A percentile compares a stretch with the other conserved stretches of the same genome.
These are phyloP conservation scores for Aspergillus incahuasiensis DNA, from an alignment of 495 filamentous ascomycete genomes.

Conservation along the genomic window DNA sequence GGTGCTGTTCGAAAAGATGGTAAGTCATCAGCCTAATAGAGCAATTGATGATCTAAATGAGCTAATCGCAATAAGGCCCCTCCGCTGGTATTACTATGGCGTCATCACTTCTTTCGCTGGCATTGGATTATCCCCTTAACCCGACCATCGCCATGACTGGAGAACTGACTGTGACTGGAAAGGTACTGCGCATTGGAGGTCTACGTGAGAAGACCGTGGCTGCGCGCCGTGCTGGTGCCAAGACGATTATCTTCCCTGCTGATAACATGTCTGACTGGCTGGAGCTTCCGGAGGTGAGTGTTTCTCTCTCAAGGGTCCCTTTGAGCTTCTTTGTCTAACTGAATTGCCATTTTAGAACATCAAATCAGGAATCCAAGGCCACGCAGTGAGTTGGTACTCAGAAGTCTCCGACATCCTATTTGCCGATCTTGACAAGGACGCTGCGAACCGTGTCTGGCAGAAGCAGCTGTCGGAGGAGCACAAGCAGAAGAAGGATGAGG, in stretches of 20 bases:
- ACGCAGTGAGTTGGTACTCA: conserved; percentile 85
- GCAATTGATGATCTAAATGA: not conserved
- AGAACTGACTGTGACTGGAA: conserved; percentile 95
- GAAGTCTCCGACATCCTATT: conserved; percentile 94
- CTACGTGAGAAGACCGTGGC: conserved; percentile 99
- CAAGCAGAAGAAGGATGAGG: conserved; percentile 44
- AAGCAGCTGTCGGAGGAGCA: conserved; percentile 60
- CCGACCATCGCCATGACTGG: conserved; percentile 97
- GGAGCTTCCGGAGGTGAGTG: conserved; percentile 84
- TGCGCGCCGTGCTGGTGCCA: conserved; percentile 86
- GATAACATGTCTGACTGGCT: conserved; percentile 97
- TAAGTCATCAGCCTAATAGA: conserved; percentile 20
- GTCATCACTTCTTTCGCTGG: conserved; percentile 80
- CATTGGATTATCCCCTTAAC: conserved; percentile 70
- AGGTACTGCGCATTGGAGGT: conserved; percentile 93
- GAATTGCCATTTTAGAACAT: conserved; percentile 67
- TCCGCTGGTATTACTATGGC: conserved; percentile 98
- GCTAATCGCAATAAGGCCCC: conserved; percentile 48
- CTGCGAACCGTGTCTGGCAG: conserved; percentile 69
- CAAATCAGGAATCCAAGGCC: conserved; percentile 89
- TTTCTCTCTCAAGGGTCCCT: not conserved
- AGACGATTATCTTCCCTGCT: conserved; percentile 89
- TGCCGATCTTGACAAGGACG: conserved; percentile 66
- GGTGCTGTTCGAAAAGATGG: conserved; percentile 96
- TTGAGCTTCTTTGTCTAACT: conserved; percentile 13